phyloP scores from a whole-genome alignment of 2,329 filamentous ascomycete genomes.

The Exophiala dermatitidis region DNA sequence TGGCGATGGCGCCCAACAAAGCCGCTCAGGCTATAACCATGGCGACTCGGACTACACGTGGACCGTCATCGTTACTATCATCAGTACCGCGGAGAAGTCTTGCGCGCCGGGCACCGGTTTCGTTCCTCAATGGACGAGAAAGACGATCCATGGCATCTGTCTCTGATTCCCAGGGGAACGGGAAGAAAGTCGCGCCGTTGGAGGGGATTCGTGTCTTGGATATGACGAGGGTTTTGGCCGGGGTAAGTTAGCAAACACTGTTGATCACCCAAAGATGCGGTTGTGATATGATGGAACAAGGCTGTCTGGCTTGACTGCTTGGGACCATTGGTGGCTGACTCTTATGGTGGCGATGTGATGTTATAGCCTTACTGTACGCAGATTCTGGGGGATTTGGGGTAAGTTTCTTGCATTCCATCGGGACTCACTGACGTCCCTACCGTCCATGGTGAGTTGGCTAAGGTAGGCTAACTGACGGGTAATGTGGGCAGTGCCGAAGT shows the following conservation, averaged over 20 bases:
- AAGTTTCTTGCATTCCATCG: slow-evolving; percentile 38
- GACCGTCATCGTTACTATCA: background rate
- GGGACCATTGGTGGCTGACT: background rate
- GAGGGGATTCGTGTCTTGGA: slow-evolving; percentile 84
- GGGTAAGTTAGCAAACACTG: slow-evolving; percentile 52
- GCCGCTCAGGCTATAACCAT: no score
- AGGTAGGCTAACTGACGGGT: no score
- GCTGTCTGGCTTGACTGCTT: no score
- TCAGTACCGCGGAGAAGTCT: no score
- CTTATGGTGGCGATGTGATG: background rate
- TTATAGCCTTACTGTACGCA: slow-evolving; percentile 90
- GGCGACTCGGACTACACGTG: no score
- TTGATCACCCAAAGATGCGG: no score
- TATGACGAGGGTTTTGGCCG: slow-evolving; percentile 92
- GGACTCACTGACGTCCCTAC: background rate
- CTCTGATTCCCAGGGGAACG: background rate
- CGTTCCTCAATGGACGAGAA: no score
- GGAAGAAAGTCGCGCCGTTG: slow-evolving; percentile 49
- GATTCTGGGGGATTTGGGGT: slow-evolving; percentile 93
- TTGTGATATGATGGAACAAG: no score
- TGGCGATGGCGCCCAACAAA: no score
- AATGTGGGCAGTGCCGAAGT: slow-evolving; percentile 66
- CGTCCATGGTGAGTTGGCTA: no score
- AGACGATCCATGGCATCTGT: slow-evolving; percentile 11
- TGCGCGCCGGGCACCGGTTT: no score